These are phyloP conservation scores for Umbilicus rupestris DNA, from an alignment of 164 flowering plant species.

Conservation along the genomic window DNA sequence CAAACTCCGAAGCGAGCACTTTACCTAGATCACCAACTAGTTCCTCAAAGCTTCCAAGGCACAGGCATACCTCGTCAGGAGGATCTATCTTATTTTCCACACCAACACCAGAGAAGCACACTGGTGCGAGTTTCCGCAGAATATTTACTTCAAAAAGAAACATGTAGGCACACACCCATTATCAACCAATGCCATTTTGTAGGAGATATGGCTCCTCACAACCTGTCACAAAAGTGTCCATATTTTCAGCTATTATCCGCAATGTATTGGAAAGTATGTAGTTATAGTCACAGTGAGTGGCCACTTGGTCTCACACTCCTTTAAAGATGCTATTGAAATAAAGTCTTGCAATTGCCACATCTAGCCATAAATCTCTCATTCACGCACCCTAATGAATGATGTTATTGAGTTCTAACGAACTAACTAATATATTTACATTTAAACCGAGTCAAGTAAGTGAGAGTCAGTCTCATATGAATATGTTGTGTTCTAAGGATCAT, in stretches of 20 bases:
- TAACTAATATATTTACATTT: no score
- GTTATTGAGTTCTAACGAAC: no score
- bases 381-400: no score
- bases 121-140: constrained; percentile 67
- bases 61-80: constrained; percentile 43
- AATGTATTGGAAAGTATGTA: background rate
- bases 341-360: no score
- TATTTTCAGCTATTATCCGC: background rate
- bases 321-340: no score
- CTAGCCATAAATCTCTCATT: no score
- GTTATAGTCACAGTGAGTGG: no score
- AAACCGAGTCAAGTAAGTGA: no score
- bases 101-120: constrained; percentile 64
- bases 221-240: background rate
- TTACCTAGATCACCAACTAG: constrained; percentile 38
- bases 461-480: no score
- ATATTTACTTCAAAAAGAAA: constrained; percentile 76
- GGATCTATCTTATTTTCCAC: constrained; percentile 45
- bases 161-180: constrained; percentile 16
- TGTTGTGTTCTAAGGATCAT: no score
- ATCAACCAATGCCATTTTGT: background rate
- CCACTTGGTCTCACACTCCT: no score
- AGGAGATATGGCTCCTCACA: background rate
- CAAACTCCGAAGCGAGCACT: constrained; percentile 33
- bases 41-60: constrained; percentile 33